These are phyloP conservation scores for Neonectria neomacrospora DNA, from an alignment of 2,329 filamentous ascomycete species.

Conservation along the genomic window DNA sequence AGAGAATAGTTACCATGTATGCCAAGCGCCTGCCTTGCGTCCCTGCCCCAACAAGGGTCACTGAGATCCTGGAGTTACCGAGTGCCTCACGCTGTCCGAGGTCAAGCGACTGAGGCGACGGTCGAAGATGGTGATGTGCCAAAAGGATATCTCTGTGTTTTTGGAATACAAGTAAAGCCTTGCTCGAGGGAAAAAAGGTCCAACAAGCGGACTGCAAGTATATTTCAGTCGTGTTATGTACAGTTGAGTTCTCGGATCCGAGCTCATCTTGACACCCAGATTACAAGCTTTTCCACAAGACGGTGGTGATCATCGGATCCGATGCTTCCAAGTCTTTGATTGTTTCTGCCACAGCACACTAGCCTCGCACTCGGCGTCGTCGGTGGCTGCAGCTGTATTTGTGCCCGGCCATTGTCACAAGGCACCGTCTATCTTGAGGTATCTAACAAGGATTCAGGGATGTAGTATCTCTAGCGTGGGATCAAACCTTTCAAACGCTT, in stretches of 20 bases:
- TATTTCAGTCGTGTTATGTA: neutral
- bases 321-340: neutral
- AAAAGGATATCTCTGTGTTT: neutral
- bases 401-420: neutral
- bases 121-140: neutral
- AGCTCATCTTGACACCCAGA: neutral
- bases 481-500: too few species aligned
- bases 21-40: slow-evolving; percentile 47
- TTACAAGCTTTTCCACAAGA: neutral
- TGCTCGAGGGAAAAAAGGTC: neutral
- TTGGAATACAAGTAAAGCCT: neutral
- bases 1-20: slow-evolving; percentile 42
- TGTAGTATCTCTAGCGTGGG: too few species aligned
- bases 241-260: neutral
- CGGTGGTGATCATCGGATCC: neutral
- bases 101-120: neutral
- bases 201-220: neutral
- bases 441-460: too few species aligned
- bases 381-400: neutral
- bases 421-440: neutral
- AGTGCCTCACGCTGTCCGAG: slow-evolving; percentile 30
- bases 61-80: slow-evolving; percentile 25
- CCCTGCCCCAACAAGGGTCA: slow-evolving; percentile 45
- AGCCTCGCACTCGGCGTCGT: neutral
- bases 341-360: neutral